Conservation (phyloP, 768 basidiomycete genomes). For the Suillus plorans region DNA sequence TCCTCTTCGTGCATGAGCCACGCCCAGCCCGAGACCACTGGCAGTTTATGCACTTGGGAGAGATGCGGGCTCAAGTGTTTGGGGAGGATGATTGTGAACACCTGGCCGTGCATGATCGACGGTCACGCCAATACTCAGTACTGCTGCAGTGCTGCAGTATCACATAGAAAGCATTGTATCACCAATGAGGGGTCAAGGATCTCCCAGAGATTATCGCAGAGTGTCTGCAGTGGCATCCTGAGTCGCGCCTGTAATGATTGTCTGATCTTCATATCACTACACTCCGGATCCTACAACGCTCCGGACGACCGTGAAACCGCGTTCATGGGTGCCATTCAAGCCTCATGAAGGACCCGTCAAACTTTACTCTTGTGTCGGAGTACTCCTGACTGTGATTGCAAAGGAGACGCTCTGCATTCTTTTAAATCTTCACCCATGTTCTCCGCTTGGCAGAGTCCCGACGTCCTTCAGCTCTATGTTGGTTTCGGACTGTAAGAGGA, state of each 20-base stretch:
- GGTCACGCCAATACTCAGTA: too few species aligned
- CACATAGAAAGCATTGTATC: background rate
- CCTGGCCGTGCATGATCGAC: too few species aligned
- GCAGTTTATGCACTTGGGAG: too few species aligned
- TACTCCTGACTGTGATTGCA: background rate
- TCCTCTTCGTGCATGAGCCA: too few species aligned
- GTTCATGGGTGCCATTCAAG: slow-evolving; percentile 17
- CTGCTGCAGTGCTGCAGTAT: too few species aligned
- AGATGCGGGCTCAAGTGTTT: too few species aligned
- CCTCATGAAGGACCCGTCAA: slow-evolving; percentile 13
- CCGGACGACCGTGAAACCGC: slow-evolving; percentile 22
- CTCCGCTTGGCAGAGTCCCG: too few species aligned
- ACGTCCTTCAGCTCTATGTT: slow-evolving; percentile 43
- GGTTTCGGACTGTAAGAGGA: slow-evolving; percentile 49
- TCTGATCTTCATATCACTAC: slow-evolving; percentile 16
- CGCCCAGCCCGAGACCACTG: too few species aligned
- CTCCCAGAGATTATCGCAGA: background rate
- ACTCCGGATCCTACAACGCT: slow-evolving; percentile 18
- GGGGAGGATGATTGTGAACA: too few species aligned
- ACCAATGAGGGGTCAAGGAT: background rate
- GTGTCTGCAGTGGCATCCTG: background rate
- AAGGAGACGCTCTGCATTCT: too few species aligned
- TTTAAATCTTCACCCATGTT: too few species aligned
- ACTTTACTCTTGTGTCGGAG: background rate
- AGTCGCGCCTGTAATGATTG: background rate